phyloP scores from a whole-genome alignment of 1,284 basidiomycete species.

The Mycena sp. region DNA sequence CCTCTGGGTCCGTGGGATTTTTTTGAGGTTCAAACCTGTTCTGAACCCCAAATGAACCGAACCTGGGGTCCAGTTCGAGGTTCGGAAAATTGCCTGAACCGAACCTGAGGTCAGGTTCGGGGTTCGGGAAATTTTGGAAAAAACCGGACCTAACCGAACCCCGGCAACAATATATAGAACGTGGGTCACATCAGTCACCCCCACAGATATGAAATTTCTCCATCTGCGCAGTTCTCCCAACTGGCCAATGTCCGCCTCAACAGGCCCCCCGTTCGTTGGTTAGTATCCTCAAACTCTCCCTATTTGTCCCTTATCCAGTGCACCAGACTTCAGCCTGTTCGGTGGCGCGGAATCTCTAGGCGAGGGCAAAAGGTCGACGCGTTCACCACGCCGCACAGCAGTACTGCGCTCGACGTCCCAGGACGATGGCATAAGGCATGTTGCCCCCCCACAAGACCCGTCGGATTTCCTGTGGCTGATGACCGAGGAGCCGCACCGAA shows the following conservation, averaged over 20 bases:
- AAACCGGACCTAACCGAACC: no score
- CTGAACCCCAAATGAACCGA: no score
- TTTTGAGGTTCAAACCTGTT: no score
- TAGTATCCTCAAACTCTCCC: background rate
- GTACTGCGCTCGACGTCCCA: constrained; percentile 49
- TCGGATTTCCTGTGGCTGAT: constrained; percentile 93
- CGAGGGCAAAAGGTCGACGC: constrained; percentile 54
- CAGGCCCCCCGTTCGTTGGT: constrained; percentile 21
- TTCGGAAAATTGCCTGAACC: no score
- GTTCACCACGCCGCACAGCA: constrained; percentile 67
- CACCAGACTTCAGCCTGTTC: constrained; percentile 75
- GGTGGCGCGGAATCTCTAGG: constrained; percentile 81
- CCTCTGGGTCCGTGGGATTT: no score
- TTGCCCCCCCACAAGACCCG: constrained; percentile 72
- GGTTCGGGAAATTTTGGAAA: no score
- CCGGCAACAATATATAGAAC: no score
- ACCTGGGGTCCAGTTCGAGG: no score
- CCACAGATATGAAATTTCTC: no score
- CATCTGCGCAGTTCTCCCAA: no score
- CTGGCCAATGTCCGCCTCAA: constrained; percentile 21
- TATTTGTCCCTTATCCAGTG: background rate
- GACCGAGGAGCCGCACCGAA: constrained; percentile 97
- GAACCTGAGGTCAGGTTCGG: no score
- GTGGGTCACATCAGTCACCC: no score
- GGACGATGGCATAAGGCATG: constrained; percentile 53